Percentiles rank a stretch among this genome's conserved stretches.
phyloP scores from a whole-genome alignment of 352 stramenopile genomes.

The Phytophthora kernoviae region DNA sequence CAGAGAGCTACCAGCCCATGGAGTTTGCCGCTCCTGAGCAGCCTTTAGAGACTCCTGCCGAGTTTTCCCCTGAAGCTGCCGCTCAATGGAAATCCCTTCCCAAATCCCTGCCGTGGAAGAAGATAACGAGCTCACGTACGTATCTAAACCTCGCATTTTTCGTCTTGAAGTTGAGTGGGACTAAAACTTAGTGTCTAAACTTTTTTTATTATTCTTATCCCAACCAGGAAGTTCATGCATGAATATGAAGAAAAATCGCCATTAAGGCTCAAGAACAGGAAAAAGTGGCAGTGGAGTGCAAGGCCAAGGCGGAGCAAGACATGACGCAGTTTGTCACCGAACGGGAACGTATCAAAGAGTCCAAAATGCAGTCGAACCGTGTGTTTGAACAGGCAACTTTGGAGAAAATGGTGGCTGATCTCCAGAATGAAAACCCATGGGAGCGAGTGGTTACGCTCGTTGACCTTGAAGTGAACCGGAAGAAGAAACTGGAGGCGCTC shows the following conservation, averaged over 20 bases:
- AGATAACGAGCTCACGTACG: constrained; percentile 80
- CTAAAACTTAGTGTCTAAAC: too few relatives aligned
- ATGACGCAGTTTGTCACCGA: constrained; percentile 88
- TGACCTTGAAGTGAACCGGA: constrained; percentile 83
- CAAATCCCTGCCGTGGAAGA: constrained; percentile 60
- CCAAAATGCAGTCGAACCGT: constrained; percentile 92
- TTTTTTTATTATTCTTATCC: constrained; percentile 3
- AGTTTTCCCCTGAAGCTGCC: constrained; percentile 17
- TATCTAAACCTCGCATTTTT: not conserved
- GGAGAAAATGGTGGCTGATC: constrained; percentile 93
- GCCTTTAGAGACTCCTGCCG: constrained; percentile 19
- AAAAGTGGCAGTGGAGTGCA: constrained; percentile 73
- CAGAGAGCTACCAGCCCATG: constrained; percentile 32
- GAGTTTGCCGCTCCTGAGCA: constrained; percentile 19
- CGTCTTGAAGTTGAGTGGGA: not conserved
- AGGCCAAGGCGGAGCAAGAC: constrained; percentile 65
- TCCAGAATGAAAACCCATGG: constrained; percentile 95
- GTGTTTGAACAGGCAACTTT: constrained; percentile 94
- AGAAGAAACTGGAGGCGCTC: constrained; percentile 71
- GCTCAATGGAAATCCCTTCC: constrained; percentile 31
- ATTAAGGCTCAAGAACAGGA: constrained; percentile 73
- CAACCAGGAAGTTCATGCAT: constrained; percentile 69
- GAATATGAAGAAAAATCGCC: constrained; percentile 73
- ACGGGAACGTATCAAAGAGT: constrained; percentile 86
- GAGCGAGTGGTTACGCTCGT: constrained; percentile 94